Evolutionary conservation across 495 filamentous ascomycete genomes (phyloP).

Genomic region (Xylaria nigripes): DNA sequence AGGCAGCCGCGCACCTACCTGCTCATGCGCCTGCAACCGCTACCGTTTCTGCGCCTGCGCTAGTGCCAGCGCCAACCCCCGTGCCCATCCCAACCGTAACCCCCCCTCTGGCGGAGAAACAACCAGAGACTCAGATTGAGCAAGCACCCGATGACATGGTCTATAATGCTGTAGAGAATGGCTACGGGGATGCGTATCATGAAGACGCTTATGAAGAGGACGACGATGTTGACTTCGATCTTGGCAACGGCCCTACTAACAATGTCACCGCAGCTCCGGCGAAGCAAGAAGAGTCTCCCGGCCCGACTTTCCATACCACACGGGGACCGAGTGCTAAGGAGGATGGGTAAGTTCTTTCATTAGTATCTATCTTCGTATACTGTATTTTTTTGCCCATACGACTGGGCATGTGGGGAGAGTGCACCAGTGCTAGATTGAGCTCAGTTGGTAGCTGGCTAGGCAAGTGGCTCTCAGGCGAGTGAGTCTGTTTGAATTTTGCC

Average conservation of each 20-base stretch:
- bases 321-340: slow-evolving; percentile 75
- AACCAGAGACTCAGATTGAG: slow-evolving; percentile 13
- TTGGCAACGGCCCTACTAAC: slow-evolving; percentile 37
- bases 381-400: background rate
- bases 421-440: background rate
- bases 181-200: slow-evolving; percentile 50
- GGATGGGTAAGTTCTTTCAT: slow-evolving; percentile 80
- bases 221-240: slow-evolving; percentile 54
- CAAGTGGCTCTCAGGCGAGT: slow-evolving; percentile 4
- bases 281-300: slow-evolving; percentile 25
- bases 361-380: slow-evolving; percentile 23
- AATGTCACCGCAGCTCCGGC: slow-evolving; percentile 25
- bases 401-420: background rate
- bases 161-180: slow-evolving; percentile 35
- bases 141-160: slow-evolving; percentile 11
- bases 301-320: slow-evolving; percentile 24
- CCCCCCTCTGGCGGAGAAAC: slow-evolving; percentile 11
- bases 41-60: slow-evolving; percentile 13
- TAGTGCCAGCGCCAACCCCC: slow-evolving; percentile 4
- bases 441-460: slow-evolving; percentile 4
- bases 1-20: slow-evolving; percentile 26
- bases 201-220: slow-evolving; percentile 48
- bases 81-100: slow-evolving; percentile 1
- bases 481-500: background rate
- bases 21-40: slow-evolving; percentile 25